Conservation (phyloP, 1,284 basidiomycete genomes). For the Irpex sp. region DNA sequence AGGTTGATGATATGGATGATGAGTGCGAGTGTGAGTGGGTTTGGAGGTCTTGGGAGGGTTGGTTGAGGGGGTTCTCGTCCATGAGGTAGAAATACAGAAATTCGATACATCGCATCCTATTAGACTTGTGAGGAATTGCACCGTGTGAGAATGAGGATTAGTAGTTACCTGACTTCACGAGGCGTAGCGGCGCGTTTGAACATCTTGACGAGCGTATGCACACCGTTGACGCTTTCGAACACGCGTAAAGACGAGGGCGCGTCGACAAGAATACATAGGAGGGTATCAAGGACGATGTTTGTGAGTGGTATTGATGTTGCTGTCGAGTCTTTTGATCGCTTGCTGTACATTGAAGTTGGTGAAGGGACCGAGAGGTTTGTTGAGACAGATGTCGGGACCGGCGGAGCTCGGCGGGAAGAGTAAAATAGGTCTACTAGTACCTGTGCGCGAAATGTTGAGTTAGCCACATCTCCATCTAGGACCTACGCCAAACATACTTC, state of each 20-base stretch:
- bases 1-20: slow-evolving; percentile 14
- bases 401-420: slow-evolving; percentile 59
- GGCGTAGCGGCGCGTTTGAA: slow-evolving; percentile 80
- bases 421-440: slow-evolving; percentile 65
- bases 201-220: slow-evolving; percentile 78
- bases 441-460: slow-evolving; percentile 28
- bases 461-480: slow-evolving; percentile 1
- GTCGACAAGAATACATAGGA: slow-evolving; percentile 84
- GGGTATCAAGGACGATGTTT: slow-evolving; percentile 73
- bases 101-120: slow-evolving; percentile 90
- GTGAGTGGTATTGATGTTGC: slow-evolving; percentile 32
- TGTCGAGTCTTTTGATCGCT: slow-evolving; percentile 21
- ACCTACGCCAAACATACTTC: slow-evolving; percentile 49
- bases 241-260: slow-evolving; percentile 64
- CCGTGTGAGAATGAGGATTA: not conserved
- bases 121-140: not conserved
- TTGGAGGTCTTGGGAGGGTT: slow-evolving; percentile 3
- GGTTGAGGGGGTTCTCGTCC: slow-evolving; percentile 51
- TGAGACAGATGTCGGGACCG: slow-evolving; percentile 21
- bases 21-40: not conserved
- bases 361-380: slow-evolving; percentile 7
- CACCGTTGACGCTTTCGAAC: slow-evolving; percentile 74
- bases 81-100: slow-evolving; percentile 90
- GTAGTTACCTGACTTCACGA: slow-evolving; percentile 74
- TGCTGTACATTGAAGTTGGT: slow-evolving; percentile 14